Evolutionary conservation across 805 yeast genomes (phyloP).

Genomic region (Cyberlindnera japonica): DNA sequence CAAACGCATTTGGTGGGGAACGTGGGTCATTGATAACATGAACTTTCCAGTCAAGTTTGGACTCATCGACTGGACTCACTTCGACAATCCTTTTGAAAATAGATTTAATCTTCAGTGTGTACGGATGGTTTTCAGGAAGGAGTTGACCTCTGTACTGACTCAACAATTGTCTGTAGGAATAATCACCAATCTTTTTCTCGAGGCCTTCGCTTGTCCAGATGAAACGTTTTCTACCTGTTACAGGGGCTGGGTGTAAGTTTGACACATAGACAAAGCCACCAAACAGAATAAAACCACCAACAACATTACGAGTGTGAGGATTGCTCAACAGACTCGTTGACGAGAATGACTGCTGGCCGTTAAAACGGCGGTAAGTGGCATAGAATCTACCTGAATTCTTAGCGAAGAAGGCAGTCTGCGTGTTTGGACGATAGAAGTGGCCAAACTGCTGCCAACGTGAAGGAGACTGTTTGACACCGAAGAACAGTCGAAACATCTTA

Average conservation of each 20-base stretch:
- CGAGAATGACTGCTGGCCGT: slow-evolving; percentile 23
- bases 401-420: slow-evolving; percentile 7
- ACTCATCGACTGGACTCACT: slow-evolving; percentile 43
- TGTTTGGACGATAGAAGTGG: slow-evolving; percentile 12
- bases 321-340: slow-evolving; percentile 18
- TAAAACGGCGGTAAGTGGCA: slow-evolving; percentile 39
- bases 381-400: slow-evolving; percentile 20
- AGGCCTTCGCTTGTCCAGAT: slow-evolving; percentile 66
- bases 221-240: slow-evolving; percentile 66
- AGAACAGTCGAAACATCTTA: slow-evolving; percentile 4
- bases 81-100: slow-evolving; percentile 64
- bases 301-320: slow-evolving; percentile 29
- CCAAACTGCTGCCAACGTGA: slow-evolving; percentile 2
- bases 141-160: slow-evolving; percentile 48
- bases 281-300: slow-evolving; percentile 33
- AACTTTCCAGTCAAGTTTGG: slow-evolving; percentile 61
- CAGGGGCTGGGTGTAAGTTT: slow-evolving; percentile 76
- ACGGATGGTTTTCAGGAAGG: slow-evolving; percentile 62
- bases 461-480: neutral
- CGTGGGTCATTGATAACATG: slow-evolving; percentile 69
- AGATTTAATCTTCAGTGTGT: slow-evolving; percentile 47
- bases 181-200: slow-evolving; percentile 60
- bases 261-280: slow-evolving; percentile 41
- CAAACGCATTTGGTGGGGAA: slow-evolving; percentile 94
- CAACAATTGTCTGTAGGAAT: slow-evolving; percentile 59